Conservation (phyloP, 306 rosid genomes). For the Sophora flavescens region DNA sequence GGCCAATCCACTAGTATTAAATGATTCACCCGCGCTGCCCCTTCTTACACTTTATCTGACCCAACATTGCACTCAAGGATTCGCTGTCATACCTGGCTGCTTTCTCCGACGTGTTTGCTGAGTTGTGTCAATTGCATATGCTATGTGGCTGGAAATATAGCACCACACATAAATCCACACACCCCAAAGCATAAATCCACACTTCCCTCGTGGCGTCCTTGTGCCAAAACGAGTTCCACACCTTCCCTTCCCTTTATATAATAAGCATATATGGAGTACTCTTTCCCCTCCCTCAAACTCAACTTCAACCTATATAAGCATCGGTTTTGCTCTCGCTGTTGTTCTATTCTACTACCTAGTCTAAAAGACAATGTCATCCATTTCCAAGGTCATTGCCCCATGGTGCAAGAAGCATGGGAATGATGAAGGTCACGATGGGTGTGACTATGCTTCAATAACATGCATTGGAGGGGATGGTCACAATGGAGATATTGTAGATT, state of each 20-base stretch:
- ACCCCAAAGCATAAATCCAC: constrained; percentile 27
- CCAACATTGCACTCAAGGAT: constrained; percentile 34
- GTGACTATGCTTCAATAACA: neutral
- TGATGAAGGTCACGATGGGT: neutral
- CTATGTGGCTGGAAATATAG: constrained; percentile 22
- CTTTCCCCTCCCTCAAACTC: constrained; percentile 12
- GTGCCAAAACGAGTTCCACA: constrained; percentile 14
- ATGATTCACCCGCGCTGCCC: too few species aligned
- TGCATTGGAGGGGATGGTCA: neutral
- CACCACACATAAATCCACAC: constrained; percentile 38
- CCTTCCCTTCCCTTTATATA: constrained; percentile 14
- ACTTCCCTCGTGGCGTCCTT: constrained; percentile 39
- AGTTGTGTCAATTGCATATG: constrained; percentile 33
- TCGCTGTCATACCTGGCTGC: neutral
- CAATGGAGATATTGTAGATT: neutral
- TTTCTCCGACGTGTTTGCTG: constrained; percentile 37
- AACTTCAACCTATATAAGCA: too few species aligned
- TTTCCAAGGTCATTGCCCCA: constrained; percentile 10
- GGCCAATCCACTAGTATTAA: constrained; percentile 1
- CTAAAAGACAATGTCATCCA: constrained; percentile 4
- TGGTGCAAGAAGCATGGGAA: constrained; percentile 21
- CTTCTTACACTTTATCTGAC: neutral
- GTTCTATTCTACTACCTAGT: too few species aligned
- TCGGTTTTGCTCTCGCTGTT: neutral
- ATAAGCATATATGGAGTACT: neutral